Base-by-base conservation (phyloP, 2,329 filamentous ascomycete species). In the Teratosphaeria destructans region DNA sequence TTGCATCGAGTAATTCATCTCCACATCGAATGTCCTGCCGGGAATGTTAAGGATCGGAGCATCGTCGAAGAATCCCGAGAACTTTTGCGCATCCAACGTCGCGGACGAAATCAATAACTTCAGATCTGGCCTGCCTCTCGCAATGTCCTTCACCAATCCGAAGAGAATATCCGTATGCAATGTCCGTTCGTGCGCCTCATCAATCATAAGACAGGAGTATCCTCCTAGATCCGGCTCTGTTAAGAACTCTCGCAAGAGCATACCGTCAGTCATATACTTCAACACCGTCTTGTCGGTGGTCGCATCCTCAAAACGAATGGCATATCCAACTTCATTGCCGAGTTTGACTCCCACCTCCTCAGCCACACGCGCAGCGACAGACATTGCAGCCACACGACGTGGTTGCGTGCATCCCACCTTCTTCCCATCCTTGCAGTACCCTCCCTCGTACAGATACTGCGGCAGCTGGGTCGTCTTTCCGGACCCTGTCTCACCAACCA, bases 231-330 rank as follows among this genome's bases (percentile, higher is more conserved):
- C 86, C 0, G 93, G 92, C 68, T 95, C 90, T 0, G 90, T 93
- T 76, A 96, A 84, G 64, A 96, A 88, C 71, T 96, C 90, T 70
- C 91, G 82, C 34, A 97, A 78, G 47, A 97, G 78, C 88, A 97
- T 95, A 71, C 94, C 94, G 69, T 99, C 94, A 0, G 94, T 99
- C 88, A 95, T 93, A 75, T 96, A 97, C 74, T 96, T 95, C 58
- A 99, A 76, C 7, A 93, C 80, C 0, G 94, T 97, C 76, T 95
- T 95, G 68, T 95, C 90, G 71, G 85, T 90, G 0, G 91, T 95
- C 63, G 86, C 86, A 73, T 96, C 90, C 71, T 99, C 94, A 68
- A 97, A 99, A 62, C 94, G 88, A 66, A 99, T 95, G 0, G 87
- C 87, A 72, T 96, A 99, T 16, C 94, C 94, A 29, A 97, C 93